Evolutionary conservation across 2,329 filamentous ascomycete genomes (phyloP), one percentile per base, ranked within the genome.

Genomic region (Sodiomyces alkalinus): DNA sequence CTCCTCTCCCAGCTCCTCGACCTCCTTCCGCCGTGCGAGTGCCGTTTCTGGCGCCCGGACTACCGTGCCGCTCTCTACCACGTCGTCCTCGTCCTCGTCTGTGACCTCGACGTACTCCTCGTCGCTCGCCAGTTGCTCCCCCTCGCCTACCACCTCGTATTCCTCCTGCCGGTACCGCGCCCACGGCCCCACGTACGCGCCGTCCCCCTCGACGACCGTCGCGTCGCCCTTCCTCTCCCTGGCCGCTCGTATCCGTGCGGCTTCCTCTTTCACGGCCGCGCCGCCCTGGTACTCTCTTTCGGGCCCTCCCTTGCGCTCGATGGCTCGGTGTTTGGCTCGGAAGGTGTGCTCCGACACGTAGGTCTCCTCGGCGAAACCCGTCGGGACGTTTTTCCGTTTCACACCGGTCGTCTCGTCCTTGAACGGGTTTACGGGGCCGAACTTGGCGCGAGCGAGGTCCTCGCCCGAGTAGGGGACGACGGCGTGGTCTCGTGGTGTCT

Each of bases 131-230:
- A 92, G 62, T 49, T 82, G 73, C 37, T 80, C 81, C 24, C 73
- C 79, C n/a, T 74, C 72, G 27, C 63, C 73, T 12, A 81, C 74
- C 33, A 80, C 68, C 39, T 85, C 78, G 42, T 80, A 78, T 38
- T 86, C 74, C 27, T 74, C 62, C 37, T 74, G 64, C 41, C 65
- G 66, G 46, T 92, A 93, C 48, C 68, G 75, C 7, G 90, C 92
- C 92, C 92, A 98, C 0, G 90, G 92, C 0, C 92, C 92, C 20
- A 92, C 68, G 52, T 98, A 98, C 25, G 85, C 77, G 30, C 77
- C 78, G 6, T 83, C 74, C 1, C 90, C 90, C 43, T 93, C 86
- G 0, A 86, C 78, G 21, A 94, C 66, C 12, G 75, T 73, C 22
- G 83, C 72, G 47, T 87, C 75, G 26, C 90, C 90, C 47, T 90